phyloP scores from a whole-genome alignment of 2,329 filamentous ascomycete genomes.

The Pezizomycotina sp. region DNA sequence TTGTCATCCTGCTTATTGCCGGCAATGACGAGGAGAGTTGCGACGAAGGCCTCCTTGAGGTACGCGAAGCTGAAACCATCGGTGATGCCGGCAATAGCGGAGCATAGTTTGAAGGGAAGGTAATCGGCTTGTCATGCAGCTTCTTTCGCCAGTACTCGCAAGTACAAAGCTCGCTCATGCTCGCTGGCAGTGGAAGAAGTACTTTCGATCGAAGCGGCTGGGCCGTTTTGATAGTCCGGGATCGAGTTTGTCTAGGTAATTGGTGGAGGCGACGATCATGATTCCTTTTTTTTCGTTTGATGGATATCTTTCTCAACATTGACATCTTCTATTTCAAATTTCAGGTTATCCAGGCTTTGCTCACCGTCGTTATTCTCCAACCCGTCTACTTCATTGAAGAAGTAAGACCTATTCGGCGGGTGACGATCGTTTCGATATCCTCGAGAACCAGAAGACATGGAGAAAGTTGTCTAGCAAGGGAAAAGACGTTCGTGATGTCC shows the following conservation, averaged over 20 bases:
- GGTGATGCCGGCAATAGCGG: slow-evolving; percentile 47
- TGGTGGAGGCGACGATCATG: slow-evolving; percentile 50
- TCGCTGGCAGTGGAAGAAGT: slow-evolving; percentile 42
- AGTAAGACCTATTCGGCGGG: slow-evolving; percentile 45
- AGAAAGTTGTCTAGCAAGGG: slow-evolving; percentile 42
- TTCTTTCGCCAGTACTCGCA: slow-evolving; percentile 45
- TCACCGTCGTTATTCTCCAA: slow-evolving; percentile 52
- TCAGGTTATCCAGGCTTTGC: no score
- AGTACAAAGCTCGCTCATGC: slow-evolving; percentile 41
- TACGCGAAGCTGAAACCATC: slow-evolving; percentile 52
- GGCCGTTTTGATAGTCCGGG: slow-evolving; percentile 50
- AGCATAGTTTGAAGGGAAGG: no score
- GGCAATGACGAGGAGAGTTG: slow-evolving; percentile 43
- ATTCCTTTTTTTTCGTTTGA: no score
- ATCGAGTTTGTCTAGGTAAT: slow-evolving; percentile 48
- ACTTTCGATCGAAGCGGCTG: slow-evolving; percentile 50
- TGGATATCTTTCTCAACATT: no score
- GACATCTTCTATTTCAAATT: no score
- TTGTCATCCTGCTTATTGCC: slow-evolving; percentile 22
- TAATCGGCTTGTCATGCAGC: no score
- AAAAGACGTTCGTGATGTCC: slow-evolving; percentile 39
- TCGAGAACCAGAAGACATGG: slow-evolving; percentile 57
- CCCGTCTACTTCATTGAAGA: slow-evolving; percentile 56
- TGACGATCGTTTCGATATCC: slow-evolving; percentile 51
- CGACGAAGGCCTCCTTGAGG: slow-evolving; percentile 52